Evolutionary conservation across 2,329 filamentous ascomycete species (phyloP), one percentile per base, ranked within the genome.

Genomic region (Colletotrichum falcatum): DNA sequence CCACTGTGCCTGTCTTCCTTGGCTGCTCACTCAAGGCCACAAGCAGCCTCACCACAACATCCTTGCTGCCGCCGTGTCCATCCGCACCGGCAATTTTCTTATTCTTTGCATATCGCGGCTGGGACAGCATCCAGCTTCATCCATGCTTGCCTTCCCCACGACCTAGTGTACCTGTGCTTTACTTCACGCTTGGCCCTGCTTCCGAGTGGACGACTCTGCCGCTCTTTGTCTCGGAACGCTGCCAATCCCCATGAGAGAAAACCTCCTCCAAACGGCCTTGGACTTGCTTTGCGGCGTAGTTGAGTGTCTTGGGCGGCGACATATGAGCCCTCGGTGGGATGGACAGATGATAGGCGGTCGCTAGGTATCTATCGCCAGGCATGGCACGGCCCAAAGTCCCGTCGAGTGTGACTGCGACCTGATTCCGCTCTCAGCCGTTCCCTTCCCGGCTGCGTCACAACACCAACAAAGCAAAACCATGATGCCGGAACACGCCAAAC

Each of bases 381-480:
- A 64, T 61, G 33, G 28, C 39, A 39, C 58, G n/a, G 49, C 28
- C 35, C 44, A 23, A 44, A 46, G 26, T 37, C 61, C 53, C 44
- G 53, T 44, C 44, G 42, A 51, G 23, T 58, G 62, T 60, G 55
- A 44, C 55, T 60, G 46, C 55, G 23, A 48, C 23, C 55, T 66
- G 48, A 39, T 63, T 55, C 66, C 49, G 49, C 51, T 44, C 66
- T 44, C 66, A 65, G 46, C 53, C 54, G 66, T 65, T 44, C 35
- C 61, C 53, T 65, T 54, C 61, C 46, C 37, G 35, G 54, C 54
- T 33, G 49, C 14, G 28, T 61, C 56, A 49, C 55, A 23, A 66
- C 66, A 46, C 30, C 49, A 66, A 62, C 62, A 42, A 28, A 66
- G 62, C 56, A 66, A 56, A 66, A 49, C 62, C 66, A 51, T 49